A percentile compares a stretch with the other conserved stretches of the same genome.
These are phyloP conservation scores for Solanum dulcamara DNA, from an alignment of 257 asterid genomes.

Conservation along the genomic window DNA sequence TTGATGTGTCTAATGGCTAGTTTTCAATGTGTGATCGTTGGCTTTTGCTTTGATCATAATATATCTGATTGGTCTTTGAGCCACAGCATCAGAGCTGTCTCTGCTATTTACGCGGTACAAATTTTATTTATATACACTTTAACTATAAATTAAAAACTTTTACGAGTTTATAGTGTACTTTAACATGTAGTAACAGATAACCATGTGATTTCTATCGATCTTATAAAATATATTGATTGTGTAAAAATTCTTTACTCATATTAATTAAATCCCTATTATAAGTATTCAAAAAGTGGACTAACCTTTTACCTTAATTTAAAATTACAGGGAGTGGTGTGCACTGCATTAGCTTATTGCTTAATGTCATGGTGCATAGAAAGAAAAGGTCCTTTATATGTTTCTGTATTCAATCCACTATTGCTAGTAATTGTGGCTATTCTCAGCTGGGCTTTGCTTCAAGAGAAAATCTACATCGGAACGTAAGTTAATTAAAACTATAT, in stretches of 20 bases:
- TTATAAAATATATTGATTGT: conserved; percentile 16
- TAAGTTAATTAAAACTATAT: conserved; percentile 15
- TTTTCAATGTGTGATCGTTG: conserved; percentile 52
- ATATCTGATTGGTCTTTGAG: conserved; percentile 61
- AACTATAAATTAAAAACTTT: no score
- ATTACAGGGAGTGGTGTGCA: conserved; percentile 62
- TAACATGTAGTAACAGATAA: no score
- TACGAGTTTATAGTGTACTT: no score
- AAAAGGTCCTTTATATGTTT: conserved; percentile 76
- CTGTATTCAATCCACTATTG: conserved; percentile 77
- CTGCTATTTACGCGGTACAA: conserved; percentile 32
- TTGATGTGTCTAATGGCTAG: conserved; percentile 69
- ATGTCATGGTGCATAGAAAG: conserved; percentile 70
- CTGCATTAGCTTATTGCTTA: conserved; percentile 65
- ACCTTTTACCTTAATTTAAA: neutral
- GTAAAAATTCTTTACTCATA: no score
- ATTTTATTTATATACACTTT: neutral
- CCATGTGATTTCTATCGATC: no score
- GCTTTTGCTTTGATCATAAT: conserved; percentile 36
- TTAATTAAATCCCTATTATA: no score
- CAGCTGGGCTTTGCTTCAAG: conserved; percentile 80
- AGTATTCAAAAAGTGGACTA: no score
- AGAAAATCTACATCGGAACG: conserved; percentile 59
- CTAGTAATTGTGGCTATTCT: conserved; percentile 75
- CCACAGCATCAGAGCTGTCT: conserved; percentile 52